Conservation (phyloP, 2,329 filamentous ascomycete species). For the Parasarocladium wereldwijsianum region DNA sequence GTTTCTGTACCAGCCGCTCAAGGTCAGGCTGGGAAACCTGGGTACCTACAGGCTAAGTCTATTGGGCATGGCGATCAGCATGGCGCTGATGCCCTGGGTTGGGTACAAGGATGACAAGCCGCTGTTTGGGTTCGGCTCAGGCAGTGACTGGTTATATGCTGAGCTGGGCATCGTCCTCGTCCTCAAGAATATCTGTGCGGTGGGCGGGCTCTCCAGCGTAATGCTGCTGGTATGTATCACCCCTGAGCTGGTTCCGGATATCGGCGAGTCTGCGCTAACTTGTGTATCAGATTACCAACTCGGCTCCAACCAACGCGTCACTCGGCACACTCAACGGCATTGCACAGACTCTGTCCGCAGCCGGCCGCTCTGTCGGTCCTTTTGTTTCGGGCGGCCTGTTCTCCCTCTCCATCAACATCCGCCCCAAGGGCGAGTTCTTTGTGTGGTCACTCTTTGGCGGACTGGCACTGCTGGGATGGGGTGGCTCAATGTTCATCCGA, state of each 20-base stretch:
- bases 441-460: slow-evolving; percentile 82
- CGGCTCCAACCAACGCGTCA: slow-evolving; percentile 69
- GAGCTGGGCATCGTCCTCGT: slow-evolving; percentile 73
- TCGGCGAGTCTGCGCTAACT: slow-evolving; percentile 2
- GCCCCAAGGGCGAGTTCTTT: slow-evolving; percentile 69
- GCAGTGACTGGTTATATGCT: slow-evolving; percentile 57
- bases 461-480: slow-evolving; percentile 65
- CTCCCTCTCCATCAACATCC: slow-evolving; percentile 57
- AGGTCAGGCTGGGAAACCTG: slow-evolving; percentile 70
- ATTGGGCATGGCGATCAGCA: slow-evolving; percentile 66
- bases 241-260: no score
- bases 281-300: slow-evolving; percentile 67
- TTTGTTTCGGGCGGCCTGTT: slow-evolving; percentile 82
- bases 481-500: slow-evolving; percentile 64
- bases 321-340: slow-evolving; percentile 86
- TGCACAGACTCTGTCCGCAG: slow-evolving; percentile 84
- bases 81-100: slow-evolving; percentile 80
- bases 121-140: slow-evolving; percentile 41
- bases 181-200: slow-evolving; percentile 78
- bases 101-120: slow-evolving; percentile 54
- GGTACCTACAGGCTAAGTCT: slow-evolving; percentile 69
- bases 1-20: slow-evolving; percentile 65
- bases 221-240: slow-evolving; percentile 56
- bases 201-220: slow-evolving; percentile 80
- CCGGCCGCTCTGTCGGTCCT: slow-evolving; percentile 75